phyloP scores from a whole-genome alignment of 805 yeast species.

The Saccharomyces paradoxus region DNA sequence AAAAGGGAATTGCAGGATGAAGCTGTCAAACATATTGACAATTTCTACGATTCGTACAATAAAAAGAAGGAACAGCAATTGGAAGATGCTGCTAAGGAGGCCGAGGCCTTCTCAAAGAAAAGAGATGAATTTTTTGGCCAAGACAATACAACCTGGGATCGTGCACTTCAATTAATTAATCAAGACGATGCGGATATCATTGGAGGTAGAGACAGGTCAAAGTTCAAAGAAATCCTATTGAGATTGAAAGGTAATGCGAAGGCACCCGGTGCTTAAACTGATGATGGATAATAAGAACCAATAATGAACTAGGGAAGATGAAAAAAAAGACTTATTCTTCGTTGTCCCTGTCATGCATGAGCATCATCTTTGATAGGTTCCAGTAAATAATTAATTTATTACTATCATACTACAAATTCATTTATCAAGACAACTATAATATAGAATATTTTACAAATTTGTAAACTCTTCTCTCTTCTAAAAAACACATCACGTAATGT shows the following conservation, averaged over 20 bases:
- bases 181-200: conserved; percentile 38
- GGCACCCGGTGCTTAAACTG: conserved; percentile 66
- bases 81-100: conserved; percentile 56
- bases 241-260: conserved; percentile 60
- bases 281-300: not conserved
- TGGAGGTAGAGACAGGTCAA: conserved; percentile 53
- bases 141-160: conserved; percentile 74
- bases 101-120: conserved; percentile 59
- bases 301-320: not conserved
- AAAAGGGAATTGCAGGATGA: conserved; percentile 59
- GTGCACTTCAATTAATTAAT: conserved; percentile 47
- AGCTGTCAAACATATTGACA: conserved; percentile 80
- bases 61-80: conserved; percentile 66
- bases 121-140: conserved; percentile 72
- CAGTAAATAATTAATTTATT: not conserved
- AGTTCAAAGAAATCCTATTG: conserved; percentile 57
- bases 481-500: not conserved
- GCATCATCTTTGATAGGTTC: not conserved
- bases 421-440: not conserved
- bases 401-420: not conserved
- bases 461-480: not conserved
- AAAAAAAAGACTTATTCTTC: not conserved
- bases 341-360: not conserved
- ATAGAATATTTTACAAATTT: not conserved
- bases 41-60: conserved; percentile 86